Evolutionary conservation across 352 stramenopile genomes (phyloP), one percentile per base, ranked within the genome.

Genomic region (Globisporangium takayamanum): DNA sequence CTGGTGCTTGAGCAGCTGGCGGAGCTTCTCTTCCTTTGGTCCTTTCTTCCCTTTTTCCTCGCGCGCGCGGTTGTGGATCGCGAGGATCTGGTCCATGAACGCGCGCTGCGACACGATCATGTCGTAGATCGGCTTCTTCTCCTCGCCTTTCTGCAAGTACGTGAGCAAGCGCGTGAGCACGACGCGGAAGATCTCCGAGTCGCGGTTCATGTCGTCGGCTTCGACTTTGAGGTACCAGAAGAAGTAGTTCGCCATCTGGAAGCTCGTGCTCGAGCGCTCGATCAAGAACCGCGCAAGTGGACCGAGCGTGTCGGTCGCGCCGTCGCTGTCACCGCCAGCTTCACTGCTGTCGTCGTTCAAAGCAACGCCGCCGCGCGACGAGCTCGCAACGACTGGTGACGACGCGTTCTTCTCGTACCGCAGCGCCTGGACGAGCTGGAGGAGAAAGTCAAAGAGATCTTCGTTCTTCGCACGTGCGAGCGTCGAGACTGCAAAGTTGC

Each of bases 371-470:
- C 68, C 71, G 16, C 69, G 75, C 3, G 61, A 66, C 26, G 67
- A 76, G 48, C 69, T 74, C 30, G 59, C 57, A 12, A 79, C 68
- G 6, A 67, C 49, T 8, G 54, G 39, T 1, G 47, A 16, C 14
- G 50, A 44, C 5, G 59, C 48, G 41, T 69, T 67, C 60, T 90
- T 92, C 33, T 95, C 85, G 54, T 95, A 95, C 33, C 98, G 95
- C 41, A 99, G 69, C 4, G 96, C 97, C 73, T 99, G 97, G 18
- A 99, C 97, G 11, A 99, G 76, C 69, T 99, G 98, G 18, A 99
- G 70, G 22, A 99, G 66, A 68, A 99, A 99, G 26, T 98, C 84
- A 20, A 96, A 82, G 5, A 99, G 74, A 60, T 99, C 96, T 64
- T 98, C 96, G 70, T 99, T 98, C 47, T 96, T 97, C 25, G 96